Conservation (phyloP, 306 rosid genomes). For the Quercus mongolica region DNA sequence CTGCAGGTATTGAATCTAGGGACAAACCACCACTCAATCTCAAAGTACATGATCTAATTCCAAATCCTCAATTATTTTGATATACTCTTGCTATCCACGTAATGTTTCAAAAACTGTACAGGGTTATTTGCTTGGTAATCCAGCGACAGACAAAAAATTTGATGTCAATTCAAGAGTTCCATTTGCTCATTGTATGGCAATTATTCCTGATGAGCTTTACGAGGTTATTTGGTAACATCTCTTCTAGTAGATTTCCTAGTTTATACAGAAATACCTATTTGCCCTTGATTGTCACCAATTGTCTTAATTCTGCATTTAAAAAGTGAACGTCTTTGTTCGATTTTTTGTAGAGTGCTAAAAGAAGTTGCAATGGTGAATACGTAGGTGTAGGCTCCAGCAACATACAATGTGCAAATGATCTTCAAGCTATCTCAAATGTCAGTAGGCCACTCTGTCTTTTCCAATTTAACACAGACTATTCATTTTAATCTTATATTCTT, state of each 20-base stretch:
- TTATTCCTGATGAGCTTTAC: conserved; percentile 39
- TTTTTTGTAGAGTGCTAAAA: conserved; percentile 15
- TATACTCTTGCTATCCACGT: neutral
- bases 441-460: neutral
- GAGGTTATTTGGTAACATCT: conserved; percentile 18
- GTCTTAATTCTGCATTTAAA: neutral
- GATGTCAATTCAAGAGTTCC: conserved; percentile 14
- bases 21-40: conserved; percentile 16
- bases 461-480: neutral
- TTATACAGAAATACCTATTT: neutral
- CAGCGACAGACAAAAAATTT: neutral
- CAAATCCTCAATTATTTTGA: neutral
- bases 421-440: conserved; percentile 25
- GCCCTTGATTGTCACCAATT: neutral
- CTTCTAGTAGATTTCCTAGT: too few relatives aligned
- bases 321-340: neutral
- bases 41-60: conserved; percentile 9
- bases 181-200: conserved; percentile 22
- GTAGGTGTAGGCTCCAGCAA: neutral
- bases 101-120: neutral
- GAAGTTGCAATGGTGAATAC: conserved; percentile 29
- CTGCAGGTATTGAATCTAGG: conserved; percentile 26
- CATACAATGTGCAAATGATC: conserved; percentile 20
- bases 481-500: neutral
- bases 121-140: conserved; percentile 35